Evolutionary conservation across 225 moss, liverwort and hornwort species (phyloP), one percentile per base, ranked within the genome.

Genomic region (Asterella californica): DNA sequence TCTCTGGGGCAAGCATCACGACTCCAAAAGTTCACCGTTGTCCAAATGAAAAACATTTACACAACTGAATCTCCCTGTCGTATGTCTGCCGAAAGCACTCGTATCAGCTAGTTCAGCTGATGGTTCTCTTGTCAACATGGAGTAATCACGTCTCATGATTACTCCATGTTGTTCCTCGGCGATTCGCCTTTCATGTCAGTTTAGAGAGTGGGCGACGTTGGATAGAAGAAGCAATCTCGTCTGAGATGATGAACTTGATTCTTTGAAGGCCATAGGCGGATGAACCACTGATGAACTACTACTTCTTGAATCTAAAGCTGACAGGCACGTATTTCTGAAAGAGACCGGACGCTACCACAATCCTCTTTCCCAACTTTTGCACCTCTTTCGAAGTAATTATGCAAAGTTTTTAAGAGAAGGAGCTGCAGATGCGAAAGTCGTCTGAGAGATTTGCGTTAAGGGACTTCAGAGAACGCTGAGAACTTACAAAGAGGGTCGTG

Each of bases 401-500:
- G 57, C 0, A 57, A 18, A 3, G 42, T 11, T 57, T 19, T 57
- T 57, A 5, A 19, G 17, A 22, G 57, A 15, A 57, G 57, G 24
- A 57, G 57, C 18, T 24, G n/a, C 17, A 57, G 10, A 57, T 57
- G 24, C 6, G 18, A 57, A 57, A 57, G 18, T 5, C 57, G 57
- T 42, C 42, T 42, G 42, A 42, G 42, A 42, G 27, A 6, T 60
- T 34, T 9, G 66, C 34, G 2, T 66, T 32, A 0, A 49, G 38
- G n/a, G 22, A 24, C 4, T 7, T 21, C 15, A 37, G 70, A 62
- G 46, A 25, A 24, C 2, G 45, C 21, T 9, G 50, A 37, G 60
- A 36, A 57, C 87, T 59, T 61, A 87, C 87, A 96, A 1, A 80
- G 65, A 25, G 96, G 92, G 30, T 75, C 67, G 47, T 92, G 90